Evolutionary conservation across 2,329 filamentous ascomycete species (phyloP).

Genomic region (Teratosphaeria destructans): DNA sequence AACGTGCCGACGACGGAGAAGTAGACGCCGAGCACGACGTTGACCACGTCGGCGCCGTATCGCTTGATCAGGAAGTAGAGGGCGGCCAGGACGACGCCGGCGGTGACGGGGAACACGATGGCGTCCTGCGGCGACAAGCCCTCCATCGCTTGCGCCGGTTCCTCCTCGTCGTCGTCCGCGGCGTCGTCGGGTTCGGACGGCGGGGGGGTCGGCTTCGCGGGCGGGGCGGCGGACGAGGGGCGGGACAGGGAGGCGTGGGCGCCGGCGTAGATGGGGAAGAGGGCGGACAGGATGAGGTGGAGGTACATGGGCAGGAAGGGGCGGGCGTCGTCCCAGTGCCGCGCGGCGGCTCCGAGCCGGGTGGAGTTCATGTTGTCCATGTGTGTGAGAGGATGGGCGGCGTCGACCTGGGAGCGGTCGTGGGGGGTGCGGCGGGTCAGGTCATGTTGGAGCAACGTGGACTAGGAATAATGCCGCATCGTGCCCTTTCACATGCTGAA

Average conservation of each 20-base stretch:
- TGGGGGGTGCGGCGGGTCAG: too few relatives aligned
- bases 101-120: slow-evolving; percentile 71
- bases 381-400: too few relatives aligned
- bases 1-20: slow-evolving; percentile 72
- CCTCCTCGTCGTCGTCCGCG: slow-evolving; percentile 44
- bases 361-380: background rate
- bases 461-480: too few relatives aligned
- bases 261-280: slow-evolving; percentile 75
- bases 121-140: slow-evolving; percentile 68
- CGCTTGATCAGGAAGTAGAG: slow-evolving; percentile 86
- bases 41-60: slow-evolving; percentile 71
- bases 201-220: slow-evolving; percentile 29
- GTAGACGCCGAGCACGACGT: slow-evolving; percentile 73
- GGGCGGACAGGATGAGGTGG: slow-evolving; percentile 56
- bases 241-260: slow-evolving; percentile 76
- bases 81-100: slow-evolving; percentile 58
- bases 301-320: slow-evolving; percentile 46
- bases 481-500: too few relatives aligned
- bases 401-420: background rate
- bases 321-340: slow-evolving; percentile 1
- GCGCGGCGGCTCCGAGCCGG: background rate
- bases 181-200: slow-evolving; percentile 25
- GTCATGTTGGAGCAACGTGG: too few relatives aligned
- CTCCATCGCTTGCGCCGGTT: slow-evolving; percentile 50
- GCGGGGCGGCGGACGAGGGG: slow-evolving; percentile 65